Percentiles rank a stretch among this genome's conserved stretches.
Evolutionary conservation across 2,329 filamentous ascomycete genomes (phyloP).

Genomic region (Domatiomyces globalis): DNA sequence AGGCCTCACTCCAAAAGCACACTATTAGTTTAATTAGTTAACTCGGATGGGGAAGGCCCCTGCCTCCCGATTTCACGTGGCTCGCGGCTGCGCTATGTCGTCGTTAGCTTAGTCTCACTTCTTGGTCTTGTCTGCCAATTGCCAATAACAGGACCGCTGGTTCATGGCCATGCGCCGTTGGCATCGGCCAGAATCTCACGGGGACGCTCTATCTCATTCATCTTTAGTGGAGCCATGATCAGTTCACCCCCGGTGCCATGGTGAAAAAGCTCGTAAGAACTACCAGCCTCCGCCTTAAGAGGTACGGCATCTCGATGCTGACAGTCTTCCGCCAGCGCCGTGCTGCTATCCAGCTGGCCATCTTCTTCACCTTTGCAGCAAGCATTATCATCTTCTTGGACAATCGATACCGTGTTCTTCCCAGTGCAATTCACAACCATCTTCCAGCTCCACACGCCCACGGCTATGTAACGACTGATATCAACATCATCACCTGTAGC

Average conservation of each 20-base stretch:
- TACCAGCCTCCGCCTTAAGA: background rate
- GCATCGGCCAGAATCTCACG: background rate
- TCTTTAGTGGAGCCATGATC: background rate
- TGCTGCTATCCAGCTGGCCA: conserved; percentile 61
- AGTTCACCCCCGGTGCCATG: background rate
- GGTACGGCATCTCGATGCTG: conserved; percentile 1
- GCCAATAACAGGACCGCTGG: background rate
- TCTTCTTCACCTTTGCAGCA: conserved; percentile 51
- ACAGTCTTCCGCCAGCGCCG: conserved; percentile 30
- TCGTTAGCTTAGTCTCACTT: no score
- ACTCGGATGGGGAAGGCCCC: no score
- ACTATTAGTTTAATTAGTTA: no score
- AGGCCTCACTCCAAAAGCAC: no score
- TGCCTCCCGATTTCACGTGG: no score
- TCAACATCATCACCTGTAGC: conserved; percentile 64
- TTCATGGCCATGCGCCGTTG: background rate
- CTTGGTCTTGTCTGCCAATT: background rate
- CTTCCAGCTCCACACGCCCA: conserved; percentile 66
- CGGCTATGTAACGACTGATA: conserved; percentile 72
- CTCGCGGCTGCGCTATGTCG: background rate
- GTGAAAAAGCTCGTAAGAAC: background rate
- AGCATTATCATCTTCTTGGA: conserved; percentile 70
- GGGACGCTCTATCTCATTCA: background rate
- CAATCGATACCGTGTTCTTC: conserved; percentile 74
- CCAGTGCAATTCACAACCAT: conserved; percentile 70